These are phyloP conservation scores for Exophiala sideris DNA, from an alignment of 2,329 filamentous ascomycete genomes.

Conservation along the genomic window DNA sequence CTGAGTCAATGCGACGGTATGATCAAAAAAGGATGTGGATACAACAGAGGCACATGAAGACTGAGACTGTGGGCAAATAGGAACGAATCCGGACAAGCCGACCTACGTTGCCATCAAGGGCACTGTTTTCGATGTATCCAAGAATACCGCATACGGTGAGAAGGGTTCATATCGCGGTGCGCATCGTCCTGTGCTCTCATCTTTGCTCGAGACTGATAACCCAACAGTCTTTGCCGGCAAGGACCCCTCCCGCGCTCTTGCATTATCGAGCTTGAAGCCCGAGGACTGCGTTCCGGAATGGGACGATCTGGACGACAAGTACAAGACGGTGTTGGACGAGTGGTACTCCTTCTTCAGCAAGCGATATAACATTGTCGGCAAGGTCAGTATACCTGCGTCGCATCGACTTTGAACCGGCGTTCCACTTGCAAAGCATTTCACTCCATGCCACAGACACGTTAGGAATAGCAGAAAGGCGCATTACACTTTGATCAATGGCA, in stretches of 20 bases:
- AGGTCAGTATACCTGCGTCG: conserved; percentile 32
- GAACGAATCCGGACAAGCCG: conserved; percentile 45
- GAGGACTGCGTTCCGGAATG: conserved; percentile 82
- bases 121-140: conserved; percentile 88
- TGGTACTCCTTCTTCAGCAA: conserved; percentile 98
- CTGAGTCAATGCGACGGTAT: conserved; percentile 79
- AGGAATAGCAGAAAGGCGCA: no score
- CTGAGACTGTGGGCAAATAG: conserved; percentile 28
- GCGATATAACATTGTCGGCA: conserved; percentile 75
- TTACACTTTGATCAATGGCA: no score
- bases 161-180: conserved; percentile 82
- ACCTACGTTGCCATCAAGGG: conserved; percentile 70
- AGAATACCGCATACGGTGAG: conserved; percentile 80
- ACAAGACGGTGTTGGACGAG: conserved; percentile 80
- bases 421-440: neutral
- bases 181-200: conserved; percentile 23
- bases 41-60: neutral
- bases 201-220: neutral
- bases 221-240: conserved; percentile 85
- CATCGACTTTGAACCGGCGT: conserved; percentile 12
- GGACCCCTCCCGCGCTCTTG: conserved; percentile 89
- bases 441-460: no score
- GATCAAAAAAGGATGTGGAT: conserved; percentile 31
- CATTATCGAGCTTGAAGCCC: conserved; percentile 76
- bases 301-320: conserved; percentile 76